A percentile compares a stretch with the other conserved stretches of the same genome.
phyloP scores from a whole-genome alignment of 164 flowering plant genomes.

The Protea cynaroides region DNA sequence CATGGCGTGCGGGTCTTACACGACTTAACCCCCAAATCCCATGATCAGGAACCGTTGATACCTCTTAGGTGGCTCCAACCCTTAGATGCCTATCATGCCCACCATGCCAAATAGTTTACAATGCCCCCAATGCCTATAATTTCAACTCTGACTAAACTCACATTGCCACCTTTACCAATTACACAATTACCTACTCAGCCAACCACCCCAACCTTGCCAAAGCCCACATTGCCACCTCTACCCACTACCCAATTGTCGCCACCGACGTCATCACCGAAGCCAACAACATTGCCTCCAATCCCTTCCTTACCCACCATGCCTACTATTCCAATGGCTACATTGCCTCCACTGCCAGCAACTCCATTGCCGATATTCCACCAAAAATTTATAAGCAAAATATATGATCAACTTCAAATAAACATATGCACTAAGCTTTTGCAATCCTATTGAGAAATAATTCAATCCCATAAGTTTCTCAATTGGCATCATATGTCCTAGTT shows the following conservation, averaged over 20 bases:
- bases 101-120: background rate
- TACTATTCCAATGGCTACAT: background rate
- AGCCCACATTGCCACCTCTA: background rate
- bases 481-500: no score
- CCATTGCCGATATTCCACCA: background rate
- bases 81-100: background rate
- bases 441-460: no score
- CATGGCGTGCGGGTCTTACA: no score
- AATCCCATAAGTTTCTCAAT: no score
- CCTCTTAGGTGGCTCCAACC: background rate
- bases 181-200: no score
- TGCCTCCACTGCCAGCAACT: background rate
- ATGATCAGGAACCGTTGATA: no score
- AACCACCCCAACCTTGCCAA: background rate
- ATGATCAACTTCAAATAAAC: no score
- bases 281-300: no score
- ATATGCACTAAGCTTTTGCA: no score
- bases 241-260: background rate
- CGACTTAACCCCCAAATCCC: no score
- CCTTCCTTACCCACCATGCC: conserved; percentile 2
- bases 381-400: no score
- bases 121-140: background rate
- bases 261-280: background rate
- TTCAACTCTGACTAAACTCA: background rate
- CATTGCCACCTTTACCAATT: no score